phyloP scores from a whole-genome alignment of 768 basidiomycete genomes.

The Fistulinella prunicolor region DNA sequence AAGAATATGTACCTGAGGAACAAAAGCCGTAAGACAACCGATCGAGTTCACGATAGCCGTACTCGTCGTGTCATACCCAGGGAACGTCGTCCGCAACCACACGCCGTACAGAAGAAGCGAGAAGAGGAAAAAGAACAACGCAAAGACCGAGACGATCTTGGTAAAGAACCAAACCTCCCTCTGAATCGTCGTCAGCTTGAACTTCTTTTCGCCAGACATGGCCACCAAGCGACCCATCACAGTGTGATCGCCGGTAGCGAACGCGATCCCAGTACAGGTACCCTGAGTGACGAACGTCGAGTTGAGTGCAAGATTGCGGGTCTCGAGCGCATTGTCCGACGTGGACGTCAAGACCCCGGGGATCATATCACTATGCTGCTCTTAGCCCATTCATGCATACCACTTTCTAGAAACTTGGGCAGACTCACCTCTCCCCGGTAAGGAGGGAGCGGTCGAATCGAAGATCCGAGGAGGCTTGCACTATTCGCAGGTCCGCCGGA shows the following conservation, averaged over 20 bases:
- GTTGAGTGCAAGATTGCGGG: conserved; percentile 47
- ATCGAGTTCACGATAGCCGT: conserved; percentile 37
- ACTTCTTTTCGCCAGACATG: conserved; percentile 45
- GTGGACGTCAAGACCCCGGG: conserved; percentile 42
- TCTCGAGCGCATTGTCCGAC: conserved; percentile 46
- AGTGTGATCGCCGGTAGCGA: conserved; percentile 41
- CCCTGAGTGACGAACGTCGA: conserved; percentile 42
- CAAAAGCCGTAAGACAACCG: conserved; percentile 37
- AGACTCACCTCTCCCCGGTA: conserved; percentile 43
- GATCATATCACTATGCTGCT: conserved; percentile 36
- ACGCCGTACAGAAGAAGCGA: conserved; percentile 38
- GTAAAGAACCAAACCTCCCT: conserved; percentile 49
- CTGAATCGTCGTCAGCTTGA: conserved; percentile 47
- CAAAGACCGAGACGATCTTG: conserved; percentile 45
- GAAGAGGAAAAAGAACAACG: conserved; percentile 39
- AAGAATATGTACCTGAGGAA: conserved; percentile 35
- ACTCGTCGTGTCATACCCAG: conserved; percentile 33
- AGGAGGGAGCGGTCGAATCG: conserved; percentile 50
- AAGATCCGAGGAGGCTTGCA: conserved; percentile 47
- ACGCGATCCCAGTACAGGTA: conserved; percentile 38
- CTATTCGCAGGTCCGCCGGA: conserved; percentile 57
- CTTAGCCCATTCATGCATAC: conserved; percentile 1
- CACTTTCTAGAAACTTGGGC: background rate
- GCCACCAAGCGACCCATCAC: conserved; percentile 53
- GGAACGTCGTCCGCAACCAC: conserved; percentile 36